phyloP scores from a whole-genome alignment of 768 basidiomycete genomes.

The Leucogyrophana mollusca region DNA sequence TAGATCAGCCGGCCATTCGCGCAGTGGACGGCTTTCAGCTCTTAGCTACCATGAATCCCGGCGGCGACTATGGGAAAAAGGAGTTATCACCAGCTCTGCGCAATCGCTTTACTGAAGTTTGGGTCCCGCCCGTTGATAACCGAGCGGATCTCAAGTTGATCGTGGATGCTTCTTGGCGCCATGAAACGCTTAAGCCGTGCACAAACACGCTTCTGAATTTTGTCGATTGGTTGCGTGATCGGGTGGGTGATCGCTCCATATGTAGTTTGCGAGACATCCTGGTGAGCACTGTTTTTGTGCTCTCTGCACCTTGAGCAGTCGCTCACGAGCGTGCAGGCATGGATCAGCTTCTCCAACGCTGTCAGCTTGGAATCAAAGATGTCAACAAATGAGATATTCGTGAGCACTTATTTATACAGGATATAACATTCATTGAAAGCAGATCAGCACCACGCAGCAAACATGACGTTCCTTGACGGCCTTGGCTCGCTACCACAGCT shows the following conservation, averaged over 20 bases:
- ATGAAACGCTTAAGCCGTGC: slow-evolving; percentile 48
- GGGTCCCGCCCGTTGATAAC: slow-evolving; percentile 87
- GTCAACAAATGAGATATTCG: slow-evolving; percentile 59
- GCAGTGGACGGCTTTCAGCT: slow-evolving; percentile 79
- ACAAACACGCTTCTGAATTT: slow-evolving; percentile 74
- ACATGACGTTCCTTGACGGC: slow-evolving; percentile 91
- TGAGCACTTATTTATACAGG: slow-evolving; percentile 36
- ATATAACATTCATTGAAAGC: slow-evolving; percentile 10
- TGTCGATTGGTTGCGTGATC: slow-evolving; percentile 70
- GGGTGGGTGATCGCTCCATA: slow-evolving; percentile 61
- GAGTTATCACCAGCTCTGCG: slow-evolving; percentile 95
- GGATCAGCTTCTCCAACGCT: slow-evolving; percentile 86
- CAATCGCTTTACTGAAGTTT: slow-evolving; percentile 98
- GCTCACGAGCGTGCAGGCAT: slow-evolving; percentile 55
- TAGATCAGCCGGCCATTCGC: slow-evolving; percentile 62
- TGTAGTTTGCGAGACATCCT: slow-evolving; percentile 85
- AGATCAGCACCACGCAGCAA: slow-evolving; percentile 83
- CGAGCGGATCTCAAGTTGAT: slow-evolving; percentile 77
- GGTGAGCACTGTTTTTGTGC: slow-evolving; percentile 42
- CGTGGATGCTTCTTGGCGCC: slow-evolving; percentile 65
- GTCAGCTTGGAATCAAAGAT: slow-evolving; percentile 35
- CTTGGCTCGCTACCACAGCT: slow-evolving; percentile 76
- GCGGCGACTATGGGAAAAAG: slow-evolving; percentile 99
- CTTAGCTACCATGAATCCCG: slow-evolving; percentile 98
- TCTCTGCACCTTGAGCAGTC: neutral